Evolutionary conservation across 176 grass and related monocot species (phyloP).

Genomic region (Oryza officinalis): DNA sequence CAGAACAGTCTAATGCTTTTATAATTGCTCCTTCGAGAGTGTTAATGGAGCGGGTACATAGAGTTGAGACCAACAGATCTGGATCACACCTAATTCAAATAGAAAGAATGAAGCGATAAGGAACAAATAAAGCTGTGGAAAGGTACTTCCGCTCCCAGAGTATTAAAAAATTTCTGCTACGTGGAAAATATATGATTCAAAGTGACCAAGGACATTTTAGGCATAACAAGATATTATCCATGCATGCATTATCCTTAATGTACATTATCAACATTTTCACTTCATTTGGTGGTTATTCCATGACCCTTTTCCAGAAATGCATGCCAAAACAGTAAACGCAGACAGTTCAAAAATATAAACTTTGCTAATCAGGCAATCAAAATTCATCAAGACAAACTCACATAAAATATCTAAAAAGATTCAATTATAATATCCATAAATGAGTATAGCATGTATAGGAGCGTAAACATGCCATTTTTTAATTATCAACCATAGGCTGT

Average conservation of each 20-base stretch:
- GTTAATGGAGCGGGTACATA: constrained; percentile 89
- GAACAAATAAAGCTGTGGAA: constrained; percentile 11
- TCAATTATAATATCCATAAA: constrained; percentile 16
- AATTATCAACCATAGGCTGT: not conserved
- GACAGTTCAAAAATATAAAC: constrained; percentile 19
- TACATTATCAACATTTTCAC: not conserved
- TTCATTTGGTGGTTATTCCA: not conserved
- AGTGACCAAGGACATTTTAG: not conserved
- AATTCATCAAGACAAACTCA: not conserved
- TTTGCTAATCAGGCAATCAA: not conserved
- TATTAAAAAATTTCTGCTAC: not conserved
- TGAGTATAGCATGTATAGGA: not conserved
- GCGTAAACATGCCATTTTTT: constrained; percentile 22
- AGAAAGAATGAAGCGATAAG: constrained; percentile 37
- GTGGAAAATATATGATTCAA: not conserved
- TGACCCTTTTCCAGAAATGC: not conserved
- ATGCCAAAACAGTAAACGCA: not conserved
- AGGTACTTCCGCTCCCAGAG: not conserved
- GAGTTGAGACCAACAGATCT: constrained; percentile 73
- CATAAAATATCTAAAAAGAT: not conserved
- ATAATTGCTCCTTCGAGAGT: constrained; percentile 89
- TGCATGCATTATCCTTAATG: not conserved
- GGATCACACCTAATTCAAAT: constrained; percentile 73
- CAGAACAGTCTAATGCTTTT: constrained; percentile 87
- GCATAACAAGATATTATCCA: not conserved